Base-by-base conservation (phyloP, 139 green algal genomes). In the Chlamydomonas sp. region DNA sequence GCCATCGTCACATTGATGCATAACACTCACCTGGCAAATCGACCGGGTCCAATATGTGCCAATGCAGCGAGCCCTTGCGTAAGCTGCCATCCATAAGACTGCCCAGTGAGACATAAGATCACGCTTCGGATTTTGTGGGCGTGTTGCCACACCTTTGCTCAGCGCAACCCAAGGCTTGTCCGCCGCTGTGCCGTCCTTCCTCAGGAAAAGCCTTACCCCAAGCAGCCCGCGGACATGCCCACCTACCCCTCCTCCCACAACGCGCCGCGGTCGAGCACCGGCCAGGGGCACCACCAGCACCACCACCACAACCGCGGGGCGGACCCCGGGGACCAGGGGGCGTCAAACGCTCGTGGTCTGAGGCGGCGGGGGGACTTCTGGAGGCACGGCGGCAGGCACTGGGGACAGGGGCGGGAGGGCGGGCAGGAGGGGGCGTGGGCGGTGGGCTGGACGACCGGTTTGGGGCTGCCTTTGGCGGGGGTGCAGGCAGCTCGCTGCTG, bases 151-250 rank as follows among this genome's bases (percentile, higher is more conserved):
- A 49, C 90, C 88, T 3, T 92, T 92, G 5, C 71, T 85, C 20
- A 62, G 15, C 16, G 77, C 16, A 16, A 18, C 31, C 59, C 73
- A 61, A 10, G 12, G 18, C 5, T 14, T 61, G 20, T 10, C 7
- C n/a, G 31, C 31, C 49, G 16, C 61, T 59, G 92, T 90, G 49
- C 82, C 94, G 76, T 77, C 78, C 18, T 91, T 94, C 86, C 74
- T 82, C 68, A 89, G 80, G 93, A 97, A 80, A 77, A 86, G 8
- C 95, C 95, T 0, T 92, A 94, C 62, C 93, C 95, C 0, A 92
- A 92, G 78, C 80, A 85, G 31, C 77, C 88, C 0, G 76, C 85
- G 0, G 91, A 94, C 75, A 97, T 97, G 94, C 95, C 95, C 1
- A 91, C 85, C 15, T 97, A 96, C 86, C 95, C 94, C 0, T 92